Evolutionary conservation across 2,329 filamentous ascomycete species (phyloP).

Genomic region (Monilinia vaccinii-corymbosi): DNA sequence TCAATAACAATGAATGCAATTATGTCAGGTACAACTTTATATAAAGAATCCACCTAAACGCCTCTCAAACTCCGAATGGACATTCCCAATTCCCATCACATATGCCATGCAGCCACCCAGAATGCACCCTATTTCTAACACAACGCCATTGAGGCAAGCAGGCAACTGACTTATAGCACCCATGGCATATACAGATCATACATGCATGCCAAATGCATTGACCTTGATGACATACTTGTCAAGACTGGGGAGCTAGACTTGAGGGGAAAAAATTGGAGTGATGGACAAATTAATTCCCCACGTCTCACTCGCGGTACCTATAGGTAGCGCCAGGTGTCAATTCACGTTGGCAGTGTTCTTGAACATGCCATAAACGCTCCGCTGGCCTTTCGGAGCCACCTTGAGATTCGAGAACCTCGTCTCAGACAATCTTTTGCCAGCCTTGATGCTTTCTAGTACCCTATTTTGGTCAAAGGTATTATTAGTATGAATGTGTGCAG

Average conservation of each 20-base stretch:
- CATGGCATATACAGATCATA: slow-evolving; percentile 8
- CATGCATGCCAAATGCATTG: slow-evolving; percentile 9
- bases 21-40: not conserved
- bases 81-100: not conserved
- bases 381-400: slow-evolving; percentile 52
- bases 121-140: slow-evolving; percentile 10
- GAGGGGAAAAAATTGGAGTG: not conserved
- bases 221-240: slow-evolving; percentile 5
- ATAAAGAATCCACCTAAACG: not conserved
- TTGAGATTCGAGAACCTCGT: slow-evolving; percentile 58
- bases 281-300: slow-evolving; percentile 1
- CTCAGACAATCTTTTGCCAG: slow-evolving; percentile 66
- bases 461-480: slow-evolving; percentile 33
- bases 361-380: slow-evolving; percentile 52
- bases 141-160: slow-evolving; percentile 12
- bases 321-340: not conserved
- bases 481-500: slow-evolving; percentile 3
- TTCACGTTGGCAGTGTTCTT: slow-evolving; percentile 17
- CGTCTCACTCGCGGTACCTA: not conserved
- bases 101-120: slow-evolving; percentile 16
- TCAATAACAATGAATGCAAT: not conserved
- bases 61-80: not conserved
- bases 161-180: slow-evolving; percentile 13
- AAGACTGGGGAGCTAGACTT: slow-evolving; percentile 1
- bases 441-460: slow-evolving; percentile 76